Base-by-base conservation (phyloP, 495 filamentous ascomycete genomes). In the Xylaria acuta region DNA sequence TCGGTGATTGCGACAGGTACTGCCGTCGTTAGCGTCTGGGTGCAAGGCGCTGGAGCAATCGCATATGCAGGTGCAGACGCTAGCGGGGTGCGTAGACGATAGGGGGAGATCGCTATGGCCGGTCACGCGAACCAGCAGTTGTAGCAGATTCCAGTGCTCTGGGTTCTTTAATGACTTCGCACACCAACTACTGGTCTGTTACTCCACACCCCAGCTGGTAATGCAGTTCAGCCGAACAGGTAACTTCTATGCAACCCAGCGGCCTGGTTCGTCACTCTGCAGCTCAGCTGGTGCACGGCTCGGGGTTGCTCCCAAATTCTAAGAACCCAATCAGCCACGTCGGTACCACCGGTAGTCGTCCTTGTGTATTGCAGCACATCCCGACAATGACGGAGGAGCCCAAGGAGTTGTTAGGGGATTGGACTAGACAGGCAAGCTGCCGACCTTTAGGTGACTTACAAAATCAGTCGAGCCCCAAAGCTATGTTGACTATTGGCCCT, bases 221-320 rank as follows among this genome's bases (percentile, higher is more conserved):
- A 43, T n/a, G 67, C 38, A 69, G 16, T 62, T 62, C 56, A 62
- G 67, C 67, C n/a, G 41, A 22, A 54, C 1, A 14, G 38, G 25
- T 69, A 49, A 30, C 27, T 69, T 69, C 22, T 27, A 43, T 36
- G 38, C 20, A 53, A 47, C 68, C 5, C 68, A 53, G 68, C 43
- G 5, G 30, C 36, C 45, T 59, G n/a, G 54, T 49, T 62, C 30
- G 67, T 60, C 56, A 18, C 53, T 36, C 40, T 49, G 67, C 56
- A 71, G 59, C 32, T 64, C 69, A 71, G 69, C 69, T 71, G 43
- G 32, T 41, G 20, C 25, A 54, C 59, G 30, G 41, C 32, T 51
- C 58, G 53, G 68, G 20, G 41, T 63, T 41, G 41, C 62, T 36
- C 32, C 67, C 25, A 27, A 70, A 63, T 14, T 36, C 59, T 71